These are phyloP conservation scores for Saturnispora hagleri DNA, from an alignment of 805 yeast genomes.

Conservation along the genomic window DNA sequence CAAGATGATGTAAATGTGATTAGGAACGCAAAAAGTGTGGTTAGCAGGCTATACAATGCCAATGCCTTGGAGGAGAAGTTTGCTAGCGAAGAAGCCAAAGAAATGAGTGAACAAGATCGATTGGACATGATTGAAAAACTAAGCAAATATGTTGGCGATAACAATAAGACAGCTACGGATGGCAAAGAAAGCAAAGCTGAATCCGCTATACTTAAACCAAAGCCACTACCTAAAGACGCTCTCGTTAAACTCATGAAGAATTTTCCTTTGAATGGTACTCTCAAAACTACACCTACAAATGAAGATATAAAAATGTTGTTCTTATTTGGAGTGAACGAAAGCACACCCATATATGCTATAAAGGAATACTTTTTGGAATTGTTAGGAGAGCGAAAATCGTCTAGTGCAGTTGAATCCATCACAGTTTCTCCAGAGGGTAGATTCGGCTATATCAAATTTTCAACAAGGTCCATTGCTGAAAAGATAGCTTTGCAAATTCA, in stretches of 20 bases:
- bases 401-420: slow-evolving; percentile 32
- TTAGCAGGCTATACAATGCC: slow-evolving; percentile 49
- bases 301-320: slow-evolving; percentile 48
- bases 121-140: slow-evolving; percentile 9
- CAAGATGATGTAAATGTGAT: slow-evolving; percentile 30
- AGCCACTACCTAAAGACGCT: slow-evolving; percentile 30
- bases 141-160: neutral
- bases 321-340: slow-evolving; percentile 63
- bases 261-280: slow-evolving; percentile 62
- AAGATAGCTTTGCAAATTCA: slow-evolving; percentile 25
- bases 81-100: slow-evolving; percentile 14
- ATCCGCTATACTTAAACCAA: neutral
- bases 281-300: slow-evolving; percentile 33
- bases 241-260: slow-evolving; percentile 43
- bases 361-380: slow-evolving; percentile 38
- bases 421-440: slow-evolving; percentile 48
- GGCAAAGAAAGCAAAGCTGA: slow-evolving; percentile 11
- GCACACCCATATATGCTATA: slow-evolving; percentile 55
- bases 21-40: slow-evolving; percentile 32
- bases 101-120: slow-evolving; percentile 10
- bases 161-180: slow-evolving; percentile 9
- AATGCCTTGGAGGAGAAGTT: slow-evolving; percentile 32
- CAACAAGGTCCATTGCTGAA: slow-evolving; percentile 43
- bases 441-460: slow-evolving; percentile 56
- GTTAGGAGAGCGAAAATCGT: slow-evolving; percentile 9